phyloP scores from a whole-genome alignment of 1,284 basidiomycete genomes.

The Termitomyces sp. region DNA sequence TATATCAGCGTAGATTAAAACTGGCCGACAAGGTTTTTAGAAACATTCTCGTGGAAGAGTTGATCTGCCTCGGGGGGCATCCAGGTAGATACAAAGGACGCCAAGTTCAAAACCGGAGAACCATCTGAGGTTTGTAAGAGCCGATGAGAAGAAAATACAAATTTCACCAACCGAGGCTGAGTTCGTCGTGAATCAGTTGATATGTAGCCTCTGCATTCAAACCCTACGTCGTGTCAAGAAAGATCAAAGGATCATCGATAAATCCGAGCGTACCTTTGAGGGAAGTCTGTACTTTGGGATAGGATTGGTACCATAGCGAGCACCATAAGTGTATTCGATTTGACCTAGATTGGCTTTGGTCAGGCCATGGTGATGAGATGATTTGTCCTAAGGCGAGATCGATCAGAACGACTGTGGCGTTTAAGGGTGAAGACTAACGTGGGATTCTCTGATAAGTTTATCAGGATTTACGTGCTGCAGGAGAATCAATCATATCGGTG shows the following conservation, averaged over 20 bases:
- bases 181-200: slow-evolving; percentile 82
- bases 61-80: slow-evolving; percentile 54
- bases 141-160: not conserved
- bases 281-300: slow-evolving; percentile 70
- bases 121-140: slow-evolving; percentile 48
- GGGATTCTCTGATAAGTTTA: slow-evolving; percentile 49
- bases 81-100: slow-evolving; percentile 75
- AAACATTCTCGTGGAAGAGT: slow-evolving; percentile 80
- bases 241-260: not conserved
- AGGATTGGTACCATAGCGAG: slow-evolving; percentile 57
- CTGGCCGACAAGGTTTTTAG: slow-evolving; percentile 78
- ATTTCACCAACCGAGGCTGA: slow-evolving; percentile 50
- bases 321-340: slow-evolving; percentile 47
- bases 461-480: slow-evolving; percentile 62
- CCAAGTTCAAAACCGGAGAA: slow-evolving; percentile 76
- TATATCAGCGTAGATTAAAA: not conserved
- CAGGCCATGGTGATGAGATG: slow-evolving; percentile 34
- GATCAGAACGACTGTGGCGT: not conserved
- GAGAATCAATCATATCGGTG: not conserved
- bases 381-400: slow-evolving; percentile 38
- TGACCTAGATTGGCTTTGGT: slow-evolving; percentile 30
- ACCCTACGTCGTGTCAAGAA: slow-evolving; percentile 33
- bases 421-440: slow-evolving; percentile 28
- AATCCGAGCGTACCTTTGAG: slow-evolving; percentile 33
- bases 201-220: slow-evolving; percentile 59